Percentiles rank a stretch among this genome's conserved stretches.
Evolutionary conservation across 495 filamentous ascomycete genomes (phyloP).

Genomic region (Penicillium mononematosum): DNA sequence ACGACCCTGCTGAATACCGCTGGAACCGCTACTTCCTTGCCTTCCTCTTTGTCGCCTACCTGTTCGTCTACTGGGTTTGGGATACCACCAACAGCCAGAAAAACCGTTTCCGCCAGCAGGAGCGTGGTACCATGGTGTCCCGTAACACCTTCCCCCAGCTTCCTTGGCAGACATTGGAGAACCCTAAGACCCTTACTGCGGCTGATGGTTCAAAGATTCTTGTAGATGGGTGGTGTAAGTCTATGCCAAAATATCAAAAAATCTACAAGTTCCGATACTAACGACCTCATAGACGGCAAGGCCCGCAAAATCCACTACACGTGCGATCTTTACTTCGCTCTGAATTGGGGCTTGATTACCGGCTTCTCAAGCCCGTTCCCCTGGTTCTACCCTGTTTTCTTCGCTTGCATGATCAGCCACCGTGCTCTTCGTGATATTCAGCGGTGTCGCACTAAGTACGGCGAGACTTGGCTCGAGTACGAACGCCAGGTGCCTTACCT

Average conservation of each 20-base stretch:
- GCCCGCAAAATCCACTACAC: conserved; percentile 96
- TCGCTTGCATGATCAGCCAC: conserved; percentile 86
- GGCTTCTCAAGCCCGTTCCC: conserved; percentile 81
- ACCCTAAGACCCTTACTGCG: conserved; percentile 83
- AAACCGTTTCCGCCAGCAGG: conserved; percentile 83
- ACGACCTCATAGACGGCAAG: conserved; percentile 55
- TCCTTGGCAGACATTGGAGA: conserved; percentile 81
- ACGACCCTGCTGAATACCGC: conserved; percentile 76
- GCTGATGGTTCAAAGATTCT: conserved; percentile 77
- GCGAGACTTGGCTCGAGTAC: conserved; percentile 88
- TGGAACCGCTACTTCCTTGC: conserved; percentile 69
- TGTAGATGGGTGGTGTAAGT: conserved; percentile 84
- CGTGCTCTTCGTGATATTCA: conserved; percentile 82
- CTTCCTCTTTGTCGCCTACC: conserved; percentile 67
- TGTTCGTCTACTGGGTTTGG: conserved; percentile 91
- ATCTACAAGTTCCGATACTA: conserved; percentile 9
- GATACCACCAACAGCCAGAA: conserved; percentile 91
- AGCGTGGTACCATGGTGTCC: conserved; percentile 67
- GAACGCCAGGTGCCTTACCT: conserved; percentile 84
- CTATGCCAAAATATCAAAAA: neutral
- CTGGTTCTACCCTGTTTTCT: conserved; percentile 97
- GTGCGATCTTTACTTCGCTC: conserved; percentile 78
- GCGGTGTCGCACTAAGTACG: conserved; percentile 84
- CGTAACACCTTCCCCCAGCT: conserved; percentile 92
- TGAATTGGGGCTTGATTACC: conserved; percentile 64